Base-by-base conservation (phyloP, 495 filamentous ascomycete genomes). In the Annulohypoxylon maeteangense region DNA sequence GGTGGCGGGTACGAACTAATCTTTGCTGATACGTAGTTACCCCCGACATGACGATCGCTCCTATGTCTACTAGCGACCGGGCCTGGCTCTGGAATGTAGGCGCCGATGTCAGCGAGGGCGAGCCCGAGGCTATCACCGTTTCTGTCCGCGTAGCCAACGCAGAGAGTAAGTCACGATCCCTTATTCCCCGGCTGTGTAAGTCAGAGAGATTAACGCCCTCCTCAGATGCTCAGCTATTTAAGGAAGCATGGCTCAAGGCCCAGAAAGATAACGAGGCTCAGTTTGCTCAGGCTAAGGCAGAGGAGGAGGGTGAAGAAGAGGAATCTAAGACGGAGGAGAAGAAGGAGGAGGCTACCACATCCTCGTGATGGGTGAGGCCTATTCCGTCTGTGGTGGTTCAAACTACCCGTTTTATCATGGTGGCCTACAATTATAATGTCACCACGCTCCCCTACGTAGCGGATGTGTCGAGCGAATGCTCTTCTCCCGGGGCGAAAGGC, bases 1-100 rank as follows among this genome's bases (percentile, higher is more conserved):
- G n/a, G 40, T 22, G 1, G 5, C 8, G 10, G 31, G 3, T 11
- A 16, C 10, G 3, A 58, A 40, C 56, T 76, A 63, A 61, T 51
- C n/a, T 50, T 59, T 25, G 8, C 31, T 27, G 27, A 40, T 58
- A 31, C 62, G 16, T 70, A 97, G 94, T 99, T 75, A 93, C 97
- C 59, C 95, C 96, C 29, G 95, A 97, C 78, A 99, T 99, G 96
- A 97, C 94, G 84, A 90, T 99, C 69, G 94, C 91, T 67, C 92
- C 95, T 78, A 98, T 98, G 81, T 94, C 98, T 69, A 97, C 96
- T 69, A 94, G 91, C 76, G 96, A 99, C 85, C 91, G 96, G 78
- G 94, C 91, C 85, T 99, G 96, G 96, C 95, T 99, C 68, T 99
- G 96, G 96, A 98, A 96, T 79, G 95, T 94, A 64, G 90, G 93